Conservation (phyloP, 352 stramenopile species). For the Phytopythium sindhum region DNA sequence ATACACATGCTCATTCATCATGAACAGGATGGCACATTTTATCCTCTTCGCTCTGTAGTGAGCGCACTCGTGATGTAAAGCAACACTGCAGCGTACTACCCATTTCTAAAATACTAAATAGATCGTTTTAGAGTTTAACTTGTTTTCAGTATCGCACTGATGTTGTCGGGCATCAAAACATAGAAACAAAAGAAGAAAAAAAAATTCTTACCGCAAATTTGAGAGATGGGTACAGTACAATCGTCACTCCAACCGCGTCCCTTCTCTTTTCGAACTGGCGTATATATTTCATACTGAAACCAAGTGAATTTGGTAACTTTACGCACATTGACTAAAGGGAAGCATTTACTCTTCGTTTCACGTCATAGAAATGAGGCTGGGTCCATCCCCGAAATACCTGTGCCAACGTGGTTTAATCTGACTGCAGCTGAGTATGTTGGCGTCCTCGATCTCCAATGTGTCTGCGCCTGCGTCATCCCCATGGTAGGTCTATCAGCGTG, state of each 20-base stretch:
- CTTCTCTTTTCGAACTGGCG: no score
- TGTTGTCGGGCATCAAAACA: no score
- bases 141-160: no score
- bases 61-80: no score
- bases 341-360: not conserved
- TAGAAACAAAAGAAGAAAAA: no score
- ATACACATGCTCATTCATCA: no score
- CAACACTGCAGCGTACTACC: no score
- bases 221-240: not conserved
- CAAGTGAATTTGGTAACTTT: not conserved
- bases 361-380: not conserved
- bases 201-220: not conserved
- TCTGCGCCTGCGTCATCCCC: not conserved
- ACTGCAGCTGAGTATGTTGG: not conserved
- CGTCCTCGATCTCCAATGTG: not conserved
- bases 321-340: not conserved
- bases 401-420: not conserved
- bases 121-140: no score
- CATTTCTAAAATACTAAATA: no score
- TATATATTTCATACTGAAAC: not conserved
- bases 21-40: no score
- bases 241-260: not conserved
- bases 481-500: not conserved
- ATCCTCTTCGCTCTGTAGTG: no score
- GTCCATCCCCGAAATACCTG: not conserved